Evolutionary conservation across 371 early-diverging fungal genomes (phyloP), one percentile per base, ranked within the genome.

Genomic region (Dichotomocladium elegans): DNA sequence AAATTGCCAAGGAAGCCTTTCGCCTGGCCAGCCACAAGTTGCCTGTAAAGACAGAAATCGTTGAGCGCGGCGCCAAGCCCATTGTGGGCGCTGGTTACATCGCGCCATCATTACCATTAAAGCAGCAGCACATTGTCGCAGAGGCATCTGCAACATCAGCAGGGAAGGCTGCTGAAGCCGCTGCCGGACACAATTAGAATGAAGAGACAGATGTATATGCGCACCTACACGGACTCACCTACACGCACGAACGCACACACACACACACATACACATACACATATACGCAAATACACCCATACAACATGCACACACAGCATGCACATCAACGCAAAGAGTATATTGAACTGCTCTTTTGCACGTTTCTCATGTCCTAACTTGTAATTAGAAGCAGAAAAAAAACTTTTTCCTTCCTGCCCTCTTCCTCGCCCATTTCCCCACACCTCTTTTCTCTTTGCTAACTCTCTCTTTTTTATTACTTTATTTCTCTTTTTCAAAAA

Each of bases 1-100:
- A 89, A 72, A 77, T 90, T 46, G 92, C 91, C 31, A 89, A 89
- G 66, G 90, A 89, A 57, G 87, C 90, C 8, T 62, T 90, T 60
- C 79, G 90, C 15, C 70, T 86, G 29, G 90, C 81, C 3, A 72
- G 82, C 5, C 68, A 84, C 57, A 88, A 84, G 64, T 51, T 91
- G 37, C 91, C 91, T 37, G 88, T 89, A 47, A 82, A 82, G 41
- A 82, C 81, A 3, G 90, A 89, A 64, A 81, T 91, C 69, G 88
- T 90, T 27, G 81, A 80, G 54, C 78, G 80, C 21, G 77, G 74
- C 47, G 53, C 77, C 34, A 79, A 80, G 52, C 80, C 81, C 21
- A 61, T 77, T 24, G 70, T 74, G 12, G 78, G 78, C 51, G 70
- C 78, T 43, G 74, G 74, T 33, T 68, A 62, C 44, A 45, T 66